Base-by-base conservation (phyloP, 768 basidiomycete genomes). In the Rickenella mellea region DNA sequence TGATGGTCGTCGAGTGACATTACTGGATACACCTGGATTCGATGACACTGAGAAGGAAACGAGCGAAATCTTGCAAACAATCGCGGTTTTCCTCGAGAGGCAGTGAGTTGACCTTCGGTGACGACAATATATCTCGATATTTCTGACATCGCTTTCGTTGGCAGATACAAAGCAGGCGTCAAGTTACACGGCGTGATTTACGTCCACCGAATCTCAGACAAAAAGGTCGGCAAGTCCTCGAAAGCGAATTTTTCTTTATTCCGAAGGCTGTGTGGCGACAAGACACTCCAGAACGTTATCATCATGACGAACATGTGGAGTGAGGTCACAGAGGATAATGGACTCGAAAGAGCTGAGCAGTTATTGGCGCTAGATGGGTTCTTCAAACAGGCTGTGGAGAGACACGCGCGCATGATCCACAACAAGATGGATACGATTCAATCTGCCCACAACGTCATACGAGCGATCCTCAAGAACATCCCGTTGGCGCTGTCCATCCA, bases 21-120 rank as follows among this genome's bases (percentile, higher is more conserved):
- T 80, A 14, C 66, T 80, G 33, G 78, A 79, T 48, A 79, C 77
- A 0, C 76, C 77, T 0, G 77, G 77, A 5, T 78, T 78, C 43
- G 76, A 76, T 46, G 74, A 78, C 49, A 70, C 73, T 2, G 61
- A 55, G 3, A 47, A 39, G 39, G n/a, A 64, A 61, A 46, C 46
- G 21, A 47, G 41, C 5, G 48, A 47, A 19, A 47, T 46, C 15
- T 30, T 49, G 11, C 31, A 37, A 15, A 45, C 40, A 37, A 49
- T 48, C 14, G 29, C 48, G 4, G 32, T 35, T 4, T 48, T 37
- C 25, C 44, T 48, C 7, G 27, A 32, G 11, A 12, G 27, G 6
- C 28, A 32, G 46, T 47, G 25, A 9, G 43, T 44, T 10, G 24
- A 43, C 19, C 17, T 8, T 10, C 10, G 17, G n/a, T n/a, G n/a